phyloP scores from a whole-genome alignment of 164 flowering plant species.

The Taxillus chinensis region DNA sequence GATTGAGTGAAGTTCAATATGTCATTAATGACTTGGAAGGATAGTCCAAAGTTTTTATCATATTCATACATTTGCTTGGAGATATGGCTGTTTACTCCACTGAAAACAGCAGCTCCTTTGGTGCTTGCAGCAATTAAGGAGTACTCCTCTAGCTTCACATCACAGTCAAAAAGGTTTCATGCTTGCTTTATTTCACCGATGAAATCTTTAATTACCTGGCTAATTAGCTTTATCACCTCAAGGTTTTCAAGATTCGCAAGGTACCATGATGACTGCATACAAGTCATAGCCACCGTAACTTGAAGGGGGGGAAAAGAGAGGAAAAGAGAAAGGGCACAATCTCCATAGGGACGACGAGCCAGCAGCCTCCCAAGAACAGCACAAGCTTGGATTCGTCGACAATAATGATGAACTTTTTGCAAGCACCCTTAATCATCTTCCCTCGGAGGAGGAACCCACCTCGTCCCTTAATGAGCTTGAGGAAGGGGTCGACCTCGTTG shows the following conservation, averaged over 20 bases:
- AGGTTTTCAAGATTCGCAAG: conserved; percentile 94
- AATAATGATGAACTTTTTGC: conserved; percentile 56
- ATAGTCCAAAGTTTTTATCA: conserved; percentile 81
- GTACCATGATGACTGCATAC: conserved; percentile 98
- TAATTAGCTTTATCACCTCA: conserved; percentile 97
- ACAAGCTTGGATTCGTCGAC: conserved; percentile 81
- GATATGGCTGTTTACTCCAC: conserved; percentile 40
- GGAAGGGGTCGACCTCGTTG: conserved; percentile 78
- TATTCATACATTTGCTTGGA: conserved; percentile 67
- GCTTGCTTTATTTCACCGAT: conserved; percentile 99
- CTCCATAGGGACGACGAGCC: conserved; percentile 84
- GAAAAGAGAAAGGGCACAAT: conserved; percentile 61
- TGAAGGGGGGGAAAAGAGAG: too few relatives aligned
- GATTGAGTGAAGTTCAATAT: conserved; percentile 92
- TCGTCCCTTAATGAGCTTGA: conserved; percentile 81
- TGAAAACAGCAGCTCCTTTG: conserved; percentile 84
- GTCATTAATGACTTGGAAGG: conserved; percentile 93
- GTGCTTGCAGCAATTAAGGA: conserved; percentile 88
- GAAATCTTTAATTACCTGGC: too few relatives aligned
- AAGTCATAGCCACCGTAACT: too few relatives aligned
- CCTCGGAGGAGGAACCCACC: conserved; percentile 93
- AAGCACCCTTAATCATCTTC: conserved; percentile 71
- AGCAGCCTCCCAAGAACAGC: conserved; percentile 52
- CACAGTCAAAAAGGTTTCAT: conserved; percentile 81
- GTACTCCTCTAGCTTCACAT: conserved; percentile 66